phyloP scores from a whole-genome alignment of 306 rosid species.

The Lathyrus aphaca region DNA sequence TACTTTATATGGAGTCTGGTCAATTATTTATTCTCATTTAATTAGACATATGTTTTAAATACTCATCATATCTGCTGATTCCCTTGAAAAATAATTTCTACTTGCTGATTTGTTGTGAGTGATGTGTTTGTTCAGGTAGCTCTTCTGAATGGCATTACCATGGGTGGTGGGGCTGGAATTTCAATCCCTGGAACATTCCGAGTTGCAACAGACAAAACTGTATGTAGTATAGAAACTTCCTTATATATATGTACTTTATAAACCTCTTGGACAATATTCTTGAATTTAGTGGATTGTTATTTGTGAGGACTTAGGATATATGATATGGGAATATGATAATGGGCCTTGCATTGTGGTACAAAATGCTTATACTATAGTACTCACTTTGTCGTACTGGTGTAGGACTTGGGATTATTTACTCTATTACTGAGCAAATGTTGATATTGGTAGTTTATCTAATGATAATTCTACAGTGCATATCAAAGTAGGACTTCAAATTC shows the following conservation, averaged over 20 bases:
- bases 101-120: not conserved
- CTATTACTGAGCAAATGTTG: constrained; percentile 1
- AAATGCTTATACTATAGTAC: constrained; percentile 1
- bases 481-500: not conserved
- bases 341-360: not conserved
- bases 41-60: constrained; percentile 9
- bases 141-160: constrained; percentile 83
- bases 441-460: not conserved
- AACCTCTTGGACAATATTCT: constrained; percentile 7
- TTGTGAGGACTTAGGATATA: constrained; percentile 11
- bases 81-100: constrained; percentile 20
- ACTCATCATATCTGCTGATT: constrained; percentile 23
- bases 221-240: constrained; percentile 44
- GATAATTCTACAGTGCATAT: not conserved
- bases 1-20: constrained; percentile 20
- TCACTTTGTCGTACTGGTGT: not conserved
- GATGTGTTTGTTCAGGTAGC: constrained; percentile 64
- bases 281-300: constrained; percentile 16
- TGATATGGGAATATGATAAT: not conserved
- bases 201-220: constrained; percentile 87
- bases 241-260: not conserved
- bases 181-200: constrained; percentile 90
- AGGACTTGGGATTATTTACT: not conserved
- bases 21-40: constrained; percentile 13
- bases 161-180: constrained; percentile 98